These are phyloP conservation scores for Xylaria telfairii DNA, from an alignment of 495 filamentous ascomycete species.

Conservation along the genomic window DNA sequence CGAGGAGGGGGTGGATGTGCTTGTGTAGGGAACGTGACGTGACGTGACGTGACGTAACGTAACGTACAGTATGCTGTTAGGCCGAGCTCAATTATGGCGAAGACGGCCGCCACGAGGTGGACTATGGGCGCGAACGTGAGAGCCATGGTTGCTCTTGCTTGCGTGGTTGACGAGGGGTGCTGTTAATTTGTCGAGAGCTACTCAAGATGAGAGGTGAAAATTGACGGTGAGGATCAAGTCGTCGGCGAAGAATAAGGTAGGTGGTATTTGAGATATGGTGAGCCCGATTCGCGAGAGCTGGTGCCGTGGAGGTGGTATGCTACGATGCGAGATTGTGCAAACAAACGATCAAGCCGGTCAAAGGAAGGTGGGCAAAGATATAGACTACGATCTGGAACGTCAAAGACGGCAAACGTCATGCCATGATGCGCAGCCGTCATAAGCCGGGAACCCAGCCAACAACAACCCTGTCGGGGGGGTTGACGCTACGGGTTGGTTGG, in stretches of 20 bases:
- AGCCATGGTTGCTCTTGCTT: conserved; percentile 43
- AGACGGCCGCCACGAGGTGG: conserved; percentile 67
- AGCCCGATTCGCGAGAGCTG: not conserved
- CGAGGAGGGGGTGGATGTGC: not conserved
- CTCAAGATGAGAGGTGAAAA: not conserved
- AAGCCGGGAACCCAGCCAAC: not conserved
- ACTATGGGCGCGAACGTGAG: conserved; percentile 63
- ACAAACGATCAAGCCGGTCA: not conserved
- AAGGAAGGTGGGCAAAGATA: conserved; percentile 10
- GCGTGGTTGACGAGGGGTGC: not conserved
- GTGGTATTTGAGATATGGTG: not conserved
- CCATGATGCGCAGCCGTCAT: conserved; percentile 15
- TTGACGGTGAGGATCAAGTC: not conserved
- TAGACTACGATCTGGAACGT: not conserved
- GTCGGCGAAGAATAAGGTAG: not conserved
- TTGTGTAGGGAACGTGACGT: not conserved
- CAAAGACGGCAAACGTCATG: conserved; percentile 13
- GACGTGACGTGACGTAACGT: not conserved
- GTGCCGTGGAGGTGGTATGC: not conserved
- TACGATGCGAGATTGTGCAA: not conserved
- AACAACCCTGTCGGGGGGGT: conserved; percentile 8
- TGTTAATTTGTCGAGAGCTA: not conserved
- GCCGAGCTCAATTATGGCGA: conserved; percentile 74
- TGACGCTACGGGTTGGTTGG: not conserved
- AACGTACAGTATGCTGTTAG: conserved; percentile 72